These are phyloP conservation scores for Sclerotiophoma versabilis DNA, from an alignment of 2,329 filamentous ascomycete genomes.

Conservation along the genomic window DNA sequence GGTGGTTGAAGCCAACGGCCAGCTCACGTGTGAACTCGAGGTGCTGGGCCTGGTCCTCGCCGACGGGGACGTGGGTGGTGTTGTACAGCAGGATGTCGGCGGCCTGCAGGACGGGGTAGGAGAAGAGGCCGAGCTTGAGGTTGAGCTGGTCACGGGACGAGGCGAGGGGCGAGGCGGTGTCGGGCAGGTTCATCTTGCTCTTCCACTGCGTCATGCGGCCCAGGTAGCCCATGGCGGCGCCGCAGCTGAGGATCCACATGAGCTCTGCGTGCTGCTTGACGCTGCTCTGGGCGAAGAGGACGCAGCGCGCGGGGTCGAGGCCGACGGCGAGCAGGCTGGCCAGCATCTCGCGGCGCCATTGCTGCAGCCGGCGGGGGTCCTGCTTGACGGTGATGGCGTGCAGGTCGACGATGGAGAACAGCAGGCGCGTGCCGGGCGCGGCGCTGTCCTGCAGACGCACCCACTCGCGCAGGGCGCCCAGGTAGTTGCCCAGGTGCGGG, in stretches of 20 bases:
- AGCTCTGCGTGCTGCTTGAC: slow-evolving; percentile 84
- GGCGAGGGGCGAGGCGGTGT: slow-evolving; percentile 62
- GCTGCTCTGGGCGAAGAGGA: slow-evolving; percentile 82
- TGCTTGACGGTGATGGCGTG: slow-evolving; percentile 86
- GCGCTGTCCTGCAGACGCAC: slow-evolving; percentile 75
- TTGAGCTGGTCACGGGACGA: slow-evolving; percentile 69
- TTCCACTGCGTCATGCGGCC: slow-evolving; percentile 99
- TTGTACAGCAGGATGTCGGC: slow-evolving; percentile 88
- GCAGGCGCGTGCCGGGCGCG: slow-evolving; percentile 64
- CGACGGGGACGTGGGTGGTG: slow-evolving; percentile 93
- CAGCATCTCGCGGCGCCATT: slow-evolving; percentile 75
- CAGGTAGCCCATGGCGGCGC: slow-evolving; percentile 91
- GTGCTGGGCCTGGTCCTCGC: slow-evolving; percentile 94
- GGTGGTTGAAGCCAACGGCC: slow-evolving; percentile 85
- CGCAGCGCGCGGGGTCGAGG: slow-evolving; percentile 76
- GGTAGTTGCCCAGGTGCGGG: slow-evolving; percentile 94
- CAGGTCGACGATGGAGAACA: slow-evolving; percentile 91
- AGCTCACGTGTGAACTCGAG: slow-evolving; percentile 90
- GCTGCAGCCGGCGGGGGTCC: slow-evolving; percentile 65
- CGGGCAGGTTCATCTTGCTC: slow-evolving; percentile 73
- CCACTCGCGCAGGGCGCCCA: slow-evolving; percentile 90
- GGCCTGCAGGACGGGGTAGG: slow-evolving; percentile 93
- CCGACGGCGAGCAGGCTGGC: slow-evolving; percentile 85
- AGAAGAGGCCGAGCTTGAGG: slow-evolving; percentile 90
- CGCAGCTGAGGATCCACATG: slow-evolving; percentile 96